Evolutionary conservation across 2,329 filamentous ascomycete genomes (phyloP).

Genomic region (Trichoderma harzianum): DNA sequence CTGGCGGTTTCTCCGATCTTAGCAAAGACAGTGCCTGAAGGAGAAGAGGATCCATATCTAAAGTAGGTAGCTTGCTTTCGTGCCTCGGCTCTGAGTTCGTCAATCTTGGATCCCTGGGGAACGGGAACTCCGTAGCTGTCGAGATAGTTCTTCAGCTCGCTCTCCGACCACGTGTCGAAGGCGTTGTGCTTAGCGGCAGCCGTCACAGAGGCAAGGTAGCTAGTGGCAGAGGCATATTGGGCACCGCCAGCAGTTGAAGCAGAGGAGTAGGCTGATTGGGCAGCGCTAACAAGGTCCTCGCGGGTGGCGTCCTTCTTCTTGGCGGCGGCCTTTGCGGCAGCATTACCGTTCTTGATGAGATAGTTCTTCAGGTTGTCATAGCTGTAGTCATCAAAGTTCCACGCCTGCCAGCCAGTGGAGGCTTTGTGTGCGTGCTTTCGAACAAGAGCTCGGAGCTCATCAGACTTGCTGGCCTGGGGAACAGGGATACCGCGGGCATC

Average conservation of each 20-base stretch:
- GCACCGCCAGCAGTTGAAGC: conserved; percentile 57
- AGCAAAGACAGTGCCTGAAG: conserved; percentile 62
- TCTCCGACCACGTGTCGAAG: conserved; percentile 71
- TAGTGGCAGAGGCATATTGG: conserved; percentile 65
- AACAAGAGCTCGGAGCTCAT: conserved; percentile 72
- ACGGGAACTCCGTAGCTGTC: conserved; percentile 71
- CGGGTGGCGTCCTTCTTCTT: conserved; percentile 64
- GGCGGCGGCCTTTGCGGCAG: conserved; percentile 55
- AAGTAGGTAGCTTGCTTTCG: conserved; percentile 74
- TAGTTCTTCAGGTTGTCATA: conserved; percentile 65
- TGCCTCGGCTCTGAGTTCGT: conserved; percentile 67
- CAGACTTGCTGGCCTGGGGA: conserved; percentile 66
- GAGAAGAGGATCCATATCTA: conserved; percentile 67
- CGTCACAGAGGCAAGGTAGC: conserved; percentile 64
- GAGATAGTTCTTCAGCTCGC: conserved; percentile 73
- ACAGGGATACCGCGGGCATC: conserved; percentile 74
- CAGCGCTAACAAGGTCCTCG: conserved; percentile 68
- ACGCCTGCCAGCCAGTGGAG: conserved; percentile 63
- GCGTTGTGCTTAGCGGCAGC: conserved; percentile 60
- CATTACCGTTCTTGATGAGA: conserved; percentile 50
- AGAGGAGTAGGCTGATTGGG: conserved; percentile 57
- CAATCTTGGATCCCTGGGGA: conserved; percentile 64
- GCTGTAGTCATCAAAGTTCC: conserved; percentile 78
- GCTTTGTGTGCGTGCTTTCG: conserved; percentile 70
- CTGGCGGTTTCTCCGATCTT: conserved; percentile 53